Evolutionary conservation across 1,284 basidiomycete genomes (phyloP), one percentile per base, ranked within the genome.

Genomic region (Ceratobasidium sp.): DNA sequence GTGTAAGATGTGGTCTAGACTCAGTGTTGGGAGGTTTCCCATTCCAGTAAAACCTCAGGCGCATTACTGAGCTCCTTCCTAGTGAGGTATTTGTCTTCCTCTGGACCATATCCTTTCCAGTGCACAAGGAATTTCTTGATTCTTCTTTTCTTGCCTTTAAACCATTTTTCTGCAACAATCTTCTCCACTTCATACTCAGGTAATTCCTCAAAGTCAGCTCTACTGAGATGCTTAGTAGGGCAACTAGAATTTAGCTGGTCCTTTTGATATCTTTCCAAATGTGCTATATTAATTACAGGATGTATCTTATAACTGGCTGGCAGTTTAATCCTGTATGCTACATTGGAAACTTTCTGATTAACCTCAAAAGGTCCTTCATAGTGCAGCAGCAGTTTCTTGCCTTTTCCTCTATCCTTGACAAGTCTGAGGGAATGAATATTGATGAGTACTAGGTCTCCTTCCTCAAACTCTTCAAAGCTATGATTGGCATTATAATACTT

Each of bases 311-410:
- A 76, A 0, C 70, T 73, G 1, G 60, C 69, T 0, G 75, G 75
- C 29, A 80, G 47, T 7, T 73, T 29, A 1, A 81, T 55, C 0
- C 73, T 67, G 55, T 79, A 79, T 0, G 77, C 73, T 0, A 73
- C 35, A 0, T 74, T 74, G 31, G 73, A 77, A 6, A 81, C 68
- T 6, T 70, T 56, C 53, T 78, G 73, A 7, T 74, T 53, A 0
- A 80, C 71, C 40, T 75, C 74, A 68, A 80, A 81, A 0, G 79
- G 80, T 6, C 79, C 79, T 0, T 78, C 73, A 6, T 69, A 69
- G 0, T 75, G 43, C 17, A 75, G 74, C 0, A 78, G 71, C 2
- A 81, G 71, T 68, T 81, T 80, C 1, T 43, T 49, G 3, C 78
- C 78, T 29, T 72, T 71, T 2, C 78, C 75, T 71, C 77, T 17